Conservation (phyloP, 169 alveolate species). For the Perkinsus olseni region DNA sequence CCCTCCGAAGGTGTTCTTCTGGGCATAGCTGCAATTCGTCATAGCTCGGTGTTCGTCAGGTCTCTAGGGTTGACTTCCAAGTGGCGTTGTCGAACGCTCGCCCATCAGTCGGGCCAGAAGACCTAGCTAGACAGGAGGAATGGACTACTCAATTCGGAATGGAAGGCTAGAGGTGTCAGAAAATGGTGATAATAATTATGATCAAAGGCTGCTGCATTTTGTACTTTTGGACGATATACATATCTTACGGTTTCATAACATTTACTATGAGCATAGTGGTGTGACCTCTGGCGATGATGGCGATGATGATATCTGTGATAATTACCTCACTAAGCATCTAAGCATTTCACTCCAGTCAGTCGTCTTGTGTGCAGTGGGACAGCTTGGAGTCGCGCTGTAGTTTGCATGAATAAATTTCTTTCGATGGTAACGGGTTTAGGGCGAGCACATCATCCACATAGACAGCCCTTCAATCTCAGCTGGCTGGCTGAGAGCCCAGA, state of each 20-base stretch:
- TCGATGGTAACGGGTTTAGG: not conserved
- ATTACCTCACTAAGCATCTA: not conserved
- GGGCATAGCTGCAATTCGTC: slow-evolving; percentile 10
- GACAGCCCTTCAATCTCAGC: not conserved
- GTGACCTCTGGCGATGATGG: too few species aligned
- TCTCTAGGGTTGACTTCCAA: slow-evolving; percentile 48
- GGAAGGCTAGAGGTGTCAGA: slow-evolving; percentile 39
- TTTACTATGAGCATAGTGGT: not conserved
- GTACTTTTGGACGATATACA: not conserved
- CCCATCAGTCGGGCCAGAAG: slow-evolving; percentile 57
- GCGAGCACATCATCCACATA: not conserved
- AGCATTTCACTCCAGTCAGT: not conserved
- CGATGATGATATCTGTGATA: not conserved
- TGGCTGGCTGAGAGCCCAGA: not conserved
- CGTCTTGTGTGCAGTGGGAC: not conserved
- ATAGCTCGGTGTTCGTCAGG: not conserved
- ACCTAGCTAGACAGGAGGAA: slow-evolving; percentile 47
- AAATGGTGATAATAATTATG: not conserved
- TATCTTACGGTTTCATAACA: not conserved
- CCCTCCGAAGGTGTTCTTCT: slow-evolving; percentile 46
- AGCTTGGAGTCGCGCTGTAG: not conserved
- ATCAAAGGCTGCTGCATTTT: not conserved
- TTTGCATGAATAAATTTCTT: not conserved
- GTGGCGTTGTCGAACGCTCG: slow-evolving; percentile 51
- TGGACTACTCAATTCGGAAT: slow-evolving; percentile 66